Conservation (phyloP, 1,284 basidiomycete genomes). For the Clitocybe nebularis region DNA sequence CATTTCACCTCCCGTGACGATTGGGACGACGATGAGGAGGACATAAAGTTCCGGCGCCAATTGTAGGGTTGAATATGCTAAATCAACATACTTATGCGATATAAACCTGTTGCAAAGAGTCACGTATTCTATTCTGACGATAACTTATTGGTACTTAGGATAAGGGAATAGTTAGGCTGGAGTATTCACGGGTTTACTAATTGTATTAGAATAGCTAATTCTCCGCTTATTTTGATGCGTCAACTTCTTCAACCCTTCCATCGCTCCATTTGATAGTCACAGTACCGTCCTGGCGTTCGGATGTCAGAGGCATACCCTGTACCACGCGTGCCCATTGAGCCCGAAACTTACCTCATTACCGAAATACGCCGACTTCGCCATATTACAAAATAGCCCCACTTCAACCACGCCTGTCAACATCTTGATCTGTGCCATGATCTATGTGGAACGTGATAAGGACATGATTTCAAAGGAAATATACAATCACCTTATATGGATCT, state of each 20-base stretch:
- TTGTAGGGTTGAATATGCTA: no score
- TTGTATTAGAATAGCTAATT: no score
- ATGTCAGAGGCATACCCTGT: conserved; percentile 1
- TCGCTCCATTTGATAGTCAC: conserved; percentile 49
- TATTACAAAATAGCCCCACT: conserved; percentile 91
- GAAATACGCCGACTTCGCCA: conserved; percentile 97
- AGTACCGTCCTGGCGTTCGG: conserved; percentile 43
- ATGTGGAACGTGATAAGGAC: not conserved
- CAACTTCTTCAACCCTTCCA: conserved; percentile 40
- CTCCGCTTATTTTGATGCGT: conserved; percentile 1
- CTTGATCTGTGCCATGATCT: conserved; percentile 77
- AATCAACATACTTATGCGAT: no score
- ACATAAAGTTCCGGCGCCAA: no score
- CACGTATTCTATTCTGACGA: no score
- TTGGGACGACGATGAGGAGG: no score
- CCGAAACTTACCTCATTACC: conserved; percentile 71
- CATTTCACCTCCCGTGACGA: no score
- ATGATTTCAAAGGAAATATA: not conserved
- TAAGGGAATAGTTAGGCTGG: no score
- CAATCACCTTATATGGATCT: conserved; percentile 64
- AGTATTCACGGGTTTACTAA: no score
- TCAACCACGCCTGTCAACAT: conserved; percentile 96
- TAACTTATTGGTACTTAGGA: no score
- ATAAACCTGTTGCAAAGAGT: no score
- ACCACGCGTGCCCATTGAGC: conserved; percentile 1